Evolutionary conservation across 306 rosid genomes (phyloP), one percentile per base, ranked within the genome.

Genomic region (Abrus precatorius): DNA sequence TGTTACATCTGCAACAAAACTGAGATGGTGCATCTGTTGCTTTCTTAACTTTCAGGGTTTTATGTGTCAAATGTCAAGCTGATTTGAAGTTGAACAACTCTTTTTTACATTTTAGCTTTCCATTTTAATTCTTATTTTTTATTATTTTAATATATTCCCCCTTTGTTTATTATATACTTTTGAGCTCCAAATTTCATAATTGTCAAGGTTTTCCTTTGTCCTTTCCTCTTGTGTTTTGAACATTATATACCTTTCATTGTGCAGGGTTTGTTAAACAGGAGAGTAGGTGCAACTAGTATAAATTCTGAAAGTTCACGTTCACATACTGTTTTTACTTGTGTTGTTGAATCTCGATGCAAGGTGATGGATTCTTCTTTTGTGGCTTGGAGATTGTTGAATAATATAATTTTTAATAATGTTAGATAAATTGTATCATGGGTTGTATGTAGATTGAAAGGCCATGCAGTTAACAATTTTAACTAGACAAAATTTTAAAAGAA

Each of bases 301-400:
- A 94, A 94, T 82, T 86, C 97, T 64, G 98, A 94, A 83, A 94
- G 98, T 83, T 94, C 98, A 30, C 97, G 98, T 45, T 94, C 98
- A 66, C 98, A 94, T 82, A 92, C 98, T 69, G 98, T 94, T 80
- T 94, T 94, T 77, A 92, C 98, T 60, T 94, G 98, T 82, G 93
- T 94, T 74, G 89, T 94, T 75, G 91, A 89, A 86, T 94, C 98
- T 61, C 92, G 80, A 87, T 88, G 87, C 89, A 94, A 92, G 97
- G 98, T 94, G 87, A 70, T 62, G 53, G 80, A 33, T 52, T 72
- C 45, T 5, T 69, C 27, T 61, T 76, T 72, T 32, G 30, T 76
- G 77, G 57, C 29, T 44, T 0, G 60, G 27, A 73, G 43, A 60
- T 67, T 56, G 57, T 64, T 38, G 34, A 29, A 38, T 9, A 34